Evolutionary conservation across 345 rosid genomes (phyloP), one percentile per base, ranked within the genome.

Genomic region (Citrus australasica): DNA sequence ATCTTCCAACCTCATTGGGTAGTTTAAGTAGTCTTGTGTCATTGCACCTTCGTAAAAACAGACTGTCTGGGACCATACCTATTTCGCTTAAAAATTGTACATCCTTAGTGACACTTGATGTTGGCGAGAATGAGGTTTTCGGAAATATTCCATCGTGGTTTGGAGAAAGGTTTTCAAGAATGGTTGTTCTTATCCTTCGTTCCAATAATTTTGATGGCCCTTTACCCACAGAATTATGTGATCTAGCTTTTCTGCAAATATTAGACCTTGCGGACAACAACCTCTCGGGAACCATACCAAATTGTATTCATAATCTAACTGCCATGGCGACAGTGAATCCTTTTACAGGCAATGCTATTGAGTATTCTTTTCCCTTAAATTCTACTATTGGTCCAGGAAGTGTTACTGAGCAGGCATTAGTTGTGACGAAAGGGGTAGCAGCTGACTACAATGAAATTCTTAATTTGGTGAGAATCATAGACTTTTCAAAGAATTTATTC

Each of bases 191-290:
- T 46, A 46, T 46, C 17, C 17, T 46, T 46, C 51, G 51, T 11
- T 46, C 51, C 51, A 75, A 82, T 71, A 35, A 69, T 24, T 58
- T 74, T 30, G 2, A 42, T 40, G 85, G 85, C 5, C 21, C 1
- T 9, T 6, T 82, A 0, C 84, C 74, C 0, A 6, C 25, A 5
- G 17, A 78, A 40, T 28, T 75, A 11, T 82, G 65, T 71, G 16
- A 0, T 8, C 9, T 60, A 0, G 24, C 51, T 48, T 51, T 11
- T 28, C 66, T 63, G 2, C 73, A 63, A 0, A 63, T 82, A 0
- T 32, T 74, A n/a, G 84, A 78, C 46, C 11, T 82, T n/a, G 76
- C 82, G 4, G 1, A 42, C 5, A 82, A 60, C 74, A 14, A 56
- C 33, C 58, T 75, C 17, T 75, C 69, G 0, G 79, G 74, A 14